Conservation (phyloP, 179 eudicot species). For the Beta corolliflora region DNA sequence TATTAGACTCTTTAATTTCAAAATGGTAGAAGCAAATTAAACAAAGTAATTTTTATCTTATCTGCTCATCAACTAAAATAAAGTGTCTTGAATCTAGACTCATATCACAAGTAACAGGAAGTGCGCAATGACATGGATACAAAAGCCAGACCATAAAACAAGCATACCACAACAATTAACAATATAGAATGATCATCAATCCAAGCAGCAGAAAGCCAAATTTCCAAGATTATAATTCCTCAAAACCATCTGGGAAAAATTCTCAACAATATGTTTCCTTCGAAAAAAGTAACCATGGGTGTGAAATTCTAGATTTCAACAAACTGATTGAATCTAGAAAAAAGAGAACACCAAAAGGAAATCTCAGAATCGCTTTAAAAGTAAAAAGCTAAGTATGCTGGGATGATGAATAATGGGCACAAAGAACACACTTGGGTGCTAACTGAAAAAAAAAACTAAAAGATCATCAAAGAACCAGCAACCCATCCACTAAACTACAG, state of each 20-base stretch:
- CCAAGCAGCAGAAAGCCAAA: not conserved
- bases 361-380: too few species aligned
- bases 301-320: not conserved
- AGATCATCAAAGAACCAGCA: conserved; percentile 5
- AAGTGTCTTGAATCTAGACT: not conserved
- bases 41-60: too few species aligned
- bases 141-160: not conserved
- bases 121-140: not conserved
- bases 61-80: not conserved
- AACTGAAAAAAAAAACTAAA: not conserved
- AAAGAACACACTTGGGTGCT: not conserved
- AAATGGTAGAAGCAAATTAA: too few species aligned
- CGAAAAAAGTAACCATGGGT: not conserved
- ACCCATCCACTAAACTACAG: not conserved
- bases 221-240: not conserved
- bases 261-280: not conserved
- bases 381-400: not conserved
- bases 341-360: not conserved
- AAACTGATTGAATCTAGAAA: too few species aligned
- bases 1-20: too few species aligned
- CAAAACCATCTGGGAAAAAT: not conserved
- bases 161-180: not conserved
- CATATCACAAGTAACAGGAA: not conserved
- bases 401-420: not conserved
- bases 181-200: not conserved